Evolutionary conservation across 768 basidiomycete genomes (phyloP).

Genomic region (Austroboletus eburneus): DNA sequence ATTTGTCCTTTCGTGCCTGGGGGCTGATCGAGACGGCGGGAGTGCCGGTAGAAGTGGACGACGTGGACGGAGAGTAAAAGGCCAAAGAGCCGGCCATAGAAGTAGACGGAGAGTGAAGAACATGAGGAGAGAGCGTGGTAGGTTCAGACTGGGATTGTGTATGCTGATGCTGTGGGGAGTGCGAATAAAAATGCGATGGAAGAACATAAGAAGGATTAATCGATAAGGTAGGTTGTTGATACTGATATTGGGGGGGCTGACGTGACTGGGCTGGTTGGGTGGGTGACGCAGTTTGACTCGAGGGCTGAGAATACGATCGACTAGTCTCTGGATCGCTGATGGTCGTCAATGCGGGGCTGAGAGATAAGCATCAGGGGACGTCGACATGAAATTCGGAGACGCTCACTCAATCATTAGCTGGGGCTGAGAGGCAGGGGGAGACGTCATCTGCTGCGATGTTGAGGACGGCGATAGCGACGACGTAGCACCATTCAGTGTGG

Average conservation of each 20-base stretch:
- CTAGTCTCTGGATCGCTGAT: constrained; percentile 48
- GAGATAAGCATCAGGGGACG: constrained; percentile 12
- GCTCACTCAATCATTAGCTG: constrained; percentile 70
- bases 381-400: constrained; percentile 1
- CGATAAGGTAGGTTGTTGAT: constrained; percentile 38
- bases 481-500: constrained; percentile 76
- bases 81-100: constrained; percentile 31
- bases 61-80: constrained; percentile 36
- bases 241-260: constrained; percentile 36
- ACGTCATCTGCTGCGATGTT: constrained; percentile 30
- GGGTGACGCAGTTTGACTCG: constrained; percentile 37
- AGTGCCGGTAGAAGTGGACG: constrained; percentile 27
- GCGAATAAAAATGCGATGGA: constrained; percentile 36
- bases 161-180: constrained; percentile 27
- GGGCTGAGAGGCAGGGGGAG: constrained; percentile 26
- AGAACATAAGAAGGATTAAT: constrained; percentile 41
- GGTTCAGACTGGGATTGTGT: constrained; percentile 38
- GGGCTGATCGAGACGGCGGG: constrained; percentile 34
- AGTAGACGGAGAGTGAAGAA: constrained; percentile 54
- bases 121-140: constrained; percentile 66
- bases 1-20: constrained; percentile 53
- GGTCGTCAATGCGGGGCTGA: constrained; percentile 58
- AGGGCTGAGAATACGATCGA: constrained; percentile 42
- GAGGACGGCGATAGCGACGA: constrained; percentile 36
- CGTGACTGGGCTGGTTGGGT: constrained; percentile 33